These are phyloP conservation scores for Ilex aquifolium DNA, from an alignment of 257 asterid species.

Conservation along the genomic window DNA sequence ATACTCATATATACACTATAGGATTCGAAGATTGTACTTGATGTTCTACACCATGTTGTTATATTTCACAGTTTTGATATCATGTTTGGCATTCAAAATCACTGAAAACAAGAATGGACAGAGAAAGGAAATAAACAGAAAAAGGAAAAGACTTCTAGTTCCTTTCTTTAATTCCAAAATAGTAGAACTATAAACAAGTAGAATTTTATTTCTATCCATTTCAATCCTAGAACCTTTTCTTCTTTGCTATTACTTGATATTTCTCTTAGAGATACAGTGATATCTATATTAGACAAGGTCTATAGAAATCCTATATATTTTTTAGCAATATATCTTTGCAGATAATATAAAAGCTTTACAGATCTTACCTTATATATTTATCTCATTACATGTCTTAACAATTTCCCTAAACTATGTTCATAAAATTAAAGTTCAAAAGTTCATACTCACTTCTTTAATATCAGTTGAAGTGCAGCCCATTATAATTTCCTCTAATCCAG, in stretches of 20 bases:
- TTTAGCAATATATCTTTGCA: no score
- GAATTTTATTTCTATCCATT: constrained; percentile 11
- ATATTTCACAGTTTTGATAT: neutral
- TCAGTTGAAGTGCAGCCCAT: constrained; percentile 94
- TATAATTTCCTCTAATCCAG: constrained; percentile 94
- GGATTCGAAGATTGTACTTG: no score
- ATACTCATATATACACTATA: no score
- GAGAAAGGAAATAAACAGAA: constrained; percentile 38
- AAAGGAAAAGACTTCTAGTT: constrained; percentile 20
- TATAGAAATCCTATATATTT: no score
- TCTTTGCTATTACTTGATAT: neutral
- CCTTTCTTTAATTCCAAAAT: constrained; percentile 13
- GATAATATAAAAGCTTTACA: no score
- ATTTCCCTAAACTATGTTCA: neutral
- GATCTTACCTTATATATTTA: no score
- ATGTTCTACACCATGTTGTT: no score
- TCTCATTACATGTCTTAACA: no score
- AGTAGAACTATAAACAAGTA: constrained; percentile 14
- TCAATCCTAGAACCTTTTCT: neutral
- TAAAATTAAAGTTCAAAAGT: constrained; percentile 24
- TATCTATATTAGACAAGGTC: no score
- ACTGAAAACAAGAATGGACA: constrained; percentile 16
- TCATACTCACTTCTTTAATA: constrained; percentile 62
- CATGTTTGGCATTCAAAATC: constrained; percentile 1
- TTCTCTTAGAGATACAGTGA: neutral